phyloP scores from a whole-genome alignment of 1,139 yeast species.

The Casaregolazyma lundiana region DNA sequence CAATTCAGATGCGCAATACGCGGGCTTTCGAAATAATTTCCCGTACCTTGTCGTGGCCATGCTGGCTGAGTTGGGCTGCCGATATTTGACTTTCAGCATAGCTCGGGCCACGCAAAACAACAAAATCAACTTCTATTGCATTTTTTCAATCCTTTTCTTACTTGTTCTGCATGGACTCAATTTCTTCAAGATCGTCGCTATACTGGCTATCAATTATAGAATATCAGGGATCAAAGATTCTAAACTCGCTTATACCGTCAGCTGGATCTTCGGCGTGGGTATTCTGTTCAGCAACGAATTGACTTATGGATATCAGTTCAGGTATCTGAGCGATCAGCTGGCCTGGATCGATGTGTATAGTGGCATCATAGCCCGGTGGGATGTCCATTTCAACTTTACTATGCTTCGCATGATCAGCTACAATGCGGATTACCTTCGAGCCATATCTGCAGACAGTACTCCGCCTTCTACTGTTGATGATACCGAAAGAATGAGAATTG shows the following conservation, averaged over 20 bases:
- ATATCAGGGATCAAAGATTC: conserved; percentile 43
- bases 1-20: conserved; percentile 84
- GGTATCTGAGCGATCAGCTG: conserved; percentile 34
- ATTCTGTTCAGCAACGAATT: conserved; percentile 74
- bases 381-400: conserved; percentile 88
- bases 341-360: conserved; percentile 43
- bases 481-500: conserved; percentile 43
- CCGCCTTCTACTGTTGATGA: background rate
- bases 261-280: conserved; percentile 77
- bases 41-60: conserved; percentile 54
- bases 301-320: conserved; percentile 52
- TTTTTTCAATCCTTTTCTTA: conserved; percentile 67
- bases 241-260: conserved; percentile 24
- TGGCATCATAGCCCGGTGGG: conserved; percentile 90
- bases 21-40: conserved; percentile 80
- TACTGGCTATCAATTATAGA: conserved; percentile 50
- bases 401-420: conserved; percentile 78
- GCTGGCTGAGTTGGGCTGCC: conserved; percentile 47
- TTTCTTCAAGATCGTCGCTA: conserved; percentile 53
- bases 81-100: conserved; percentile 32
- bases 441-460: conserved; percentile 11
- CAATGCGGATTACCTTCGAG: conserved; percentile 60
- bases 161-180: conserved; percentile 78
- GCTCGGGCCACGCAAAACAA: conserved; percentile 5
- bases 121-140: conserved; percentile 61